These are phyloP conservation scores for Lunasporangiospora selenospora DNA, from an alignment of 192 early-diverging fungal species.

Conservation along the genomic window DNA sequence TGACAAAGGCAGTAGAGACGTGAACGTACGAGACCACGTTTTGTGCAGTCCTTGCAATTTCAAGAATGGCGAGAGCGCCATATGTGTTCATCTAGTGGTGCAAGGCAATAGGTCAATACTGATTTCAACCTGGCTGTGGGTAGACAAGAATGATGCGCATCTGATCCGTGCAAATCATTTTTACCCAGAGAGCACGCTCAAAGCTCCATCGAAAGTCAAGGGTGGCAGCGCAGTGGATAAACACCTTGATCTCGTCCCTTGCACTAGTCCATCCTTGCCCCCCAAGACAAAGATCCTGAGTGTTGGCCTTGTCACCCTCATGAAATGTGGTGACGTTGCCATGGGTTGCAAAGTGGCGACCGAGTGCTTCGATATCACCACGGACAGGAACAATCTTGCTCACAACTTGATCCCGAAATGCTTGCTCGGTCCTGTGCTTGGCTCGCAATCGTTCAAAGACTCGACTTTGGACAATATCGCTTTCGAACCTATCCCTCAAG, in stretches of 20 bases:
- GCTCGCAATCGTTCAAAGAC: neutral
- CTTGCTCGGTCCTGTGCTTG: neutral
- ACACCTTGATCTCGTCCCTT: neutral
- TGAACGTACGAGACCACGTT: neutral
- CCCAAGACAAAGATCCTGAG: too few species aligned
- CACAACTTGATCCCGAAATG: neutral
- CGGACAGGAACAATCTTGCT: slow-evolving; percentile 1
- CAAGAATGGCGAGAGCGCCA: neutral
- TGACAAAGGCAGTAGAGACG: slow-evolving; percentile 8
- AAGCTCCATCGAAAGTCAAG: neutral
- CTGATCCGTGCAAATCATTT: too few species aligned
- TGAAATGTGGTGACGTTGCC: too few species aligned
- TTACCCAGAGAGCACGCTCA: neutral
- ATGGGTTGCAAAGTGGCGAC: too few species aligned
- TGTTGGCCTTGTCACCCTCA: too few species aligned
- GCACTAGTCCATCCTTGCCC: too few species aligned
- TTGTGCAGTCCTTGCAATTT: neutral
- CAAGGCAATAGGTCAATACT: too few species aligned
- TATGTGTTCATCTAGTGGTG: neutral
- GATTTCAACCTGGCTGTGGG: too few species aligned
- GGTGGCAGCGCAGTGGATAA: slow-evolving; percentile 7
- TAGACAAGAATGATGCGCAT: too few species aligned
- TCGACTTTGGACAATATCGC: neutral
- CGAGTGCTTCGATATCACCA: neutral
- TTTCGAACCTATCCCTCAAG: neutral